Percentiles rank a stretch among this genome's conserved stretches.
Evolutionary conservation across 2,329 filamentous ascomycete species (phyloP).

Genomic region (Remersonia thermophila): DNA sequence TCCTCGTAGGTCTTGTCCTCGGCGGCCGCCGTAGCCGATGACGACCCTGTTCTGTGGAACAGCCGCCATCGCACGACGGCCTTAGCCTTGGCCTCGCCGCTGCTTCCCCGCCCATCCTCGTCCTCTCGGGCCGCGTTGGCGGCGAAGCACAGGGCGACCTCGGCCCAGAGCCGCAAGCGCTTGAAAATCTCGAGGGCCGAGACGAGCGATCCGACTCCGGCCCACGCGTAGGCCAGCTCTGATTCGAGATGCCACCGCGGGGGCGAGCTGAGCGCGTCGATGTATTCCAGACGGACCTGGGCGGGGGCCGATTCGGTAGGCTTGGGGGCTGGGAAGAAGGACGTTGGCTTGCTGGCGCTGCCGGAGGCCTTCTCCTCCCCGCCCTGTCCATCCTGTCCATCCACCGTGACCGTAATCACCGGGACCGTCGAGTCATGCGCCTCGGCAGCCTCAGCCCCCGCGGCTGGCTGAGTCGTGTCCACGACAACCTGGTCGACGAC

Average conservation of each 20-base stretch:
- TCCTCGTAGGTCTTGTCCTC: slow-evolving; percentile 35
- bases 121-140: slow-evolving; percentile 43
- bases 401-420: slow-evolving; percentile 31
- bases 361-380: slow-evolving; percentile 3
- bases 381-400: slow-evolving; percentile 19
- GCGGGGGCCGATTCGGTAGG: slow-evolving; percentile 67
- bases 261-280: slow-evolving; percentile 73
- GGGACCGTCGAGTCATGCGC: slow-evolving; percentile 26
- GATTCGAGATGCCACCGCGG: slow-evolving; percentile 90
- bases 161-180: slow-evolving; percentile 83
- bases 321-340: slow-evolving; percentile 70
- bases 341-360: slow-evolving; percentile 42
- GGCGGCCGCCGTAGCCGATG: slow-evolving; percentile 19
- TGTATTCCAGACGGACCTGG: slow-evolving; percentile 64
- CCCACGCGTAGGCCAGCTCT: slow-evolving; percentile 88
- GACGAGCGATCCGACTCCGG: slow-evolving; percentile 69
- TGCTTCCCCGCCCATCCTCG: slow-evolving; percentile 38
- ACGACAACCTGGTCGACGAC: slow-evolving; percentile 91
- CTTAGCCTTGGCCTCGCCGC: slow-evolving; percentile 67
- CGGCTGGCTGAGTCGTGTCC: slow-evolving; percentile 44
- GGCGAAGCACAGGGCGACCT: slow-evolving; percentile 82
- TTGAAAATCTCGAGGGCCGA: slow-evolving; percentile 96
- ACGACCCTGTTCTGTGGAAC: slow-evolving; percentile 48
- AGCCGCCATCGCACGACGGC: slow-evolving; percentile 66
- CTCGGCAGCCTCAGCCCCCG: slow-evolving; percentile 18